Base-by-base conservation (phyloP, 2,329 filamentous ascomycete genomes). In the Chrysoporthe puriensis region DNA sequence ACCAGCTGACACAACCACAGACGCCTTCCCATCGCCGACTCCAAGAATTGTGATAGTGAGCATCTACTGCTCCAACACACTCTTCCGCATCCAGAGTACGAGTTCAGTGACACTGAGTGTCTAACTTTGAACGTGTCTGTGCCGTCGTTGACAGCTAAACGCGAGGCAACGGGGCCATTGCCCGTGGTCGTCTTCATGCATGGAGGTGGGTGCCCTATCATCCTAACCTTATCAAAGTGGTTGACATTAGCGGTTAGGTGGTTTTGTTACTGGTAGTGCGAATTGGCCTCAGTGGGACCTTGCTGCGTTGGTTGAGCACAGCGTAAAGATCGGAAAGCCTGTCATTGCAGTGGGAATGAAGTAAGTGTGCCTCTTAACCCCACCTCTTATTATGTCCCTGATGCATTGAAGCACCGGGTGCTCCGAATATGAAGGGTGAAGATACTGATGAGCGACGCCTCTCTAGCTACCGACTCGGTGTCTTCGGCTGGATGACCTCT, bases 171-270 rank as follows among this genome's bases (percentile, higher is more conserved):
- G 4, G 73, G 75, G 14, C 79, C 78, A 6, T 74, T 86, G 2
- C 85, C 85, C 0, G 84, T 86, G 0, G 77, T 86, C 50, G 78
- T 84, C 1, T 85, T 85, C 70, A 79, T 87, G 4, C 84, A 87
- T 68, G 85, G 85, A 0, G 84, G 85, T 57, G 7, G 9, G 54
- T 57, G 16, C 34, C 9, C 7, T 34, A 2, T 57, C 7, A 40
- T 40, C 32, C 32, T n/a, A 6, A 16, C 14, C 34, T 40, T 9
- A 2, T 11, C 5, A 36, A 26, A 6, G 32, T 8, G 16, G 9
- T 18, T 40, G 9, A 57, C 54, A 21, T 40, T 34, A 14, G 16
- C 34, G 18, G 40, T n/a, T 6, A 57, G 54, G 54, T 13, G 85
- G 82, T 0, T 82, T 84, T 61, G 74, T 76, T 2, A 77, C 82